Evolutionary conservation across 345 rosid genomes (phyloP), one percentile per base, ranked within the genome.

Genomic region (Citrus cavaleriei): DNA sequence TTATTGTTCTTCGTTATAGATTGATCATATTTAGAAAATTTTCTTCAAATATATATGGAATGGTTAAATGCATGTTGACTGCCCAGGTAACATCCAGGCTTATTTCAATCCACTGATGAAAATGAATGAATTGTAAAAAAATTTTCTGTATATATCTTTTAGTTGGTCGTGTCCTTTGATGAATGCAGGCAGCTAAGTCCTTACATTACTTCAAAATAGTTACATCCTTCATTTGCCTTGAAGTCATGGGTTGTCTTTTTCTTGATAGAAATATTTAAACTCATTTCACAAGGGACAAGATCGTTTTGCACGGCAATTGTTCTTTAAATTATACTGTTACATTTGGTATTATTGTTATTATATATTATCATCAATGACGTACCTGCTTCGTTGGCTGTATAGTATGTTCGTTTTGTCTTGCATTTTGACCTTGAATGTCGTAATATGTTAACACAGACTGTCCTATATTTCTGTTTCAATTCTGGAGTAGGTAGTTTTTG

Each of bases 341-440:
- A 13, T 32, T 10, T 0, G 4, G 1, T 37, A 28, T 19, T 37
- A 60, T 62, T 65, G 16, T 70, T 32, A 60, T 70, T 78, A 25
- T 68, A 57, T 78, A 25, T 74, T 49, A 70, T 30, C 54, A 66
- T 72, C 85, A 85, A 90, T 86, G 25, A 85, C 81, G 54, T 28
- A 86, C 80, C 88, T 84, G 84, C 89, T 86, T 70, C 84, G 75
- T 83, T 84, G 91, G 88, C 84, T 77, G 59, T 74, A 75, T 81
- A 28, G 66, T 77, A 73, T 76, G 61, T 75, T 64, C 27, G 27
- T 71, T 72, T 73, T 73, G n/a, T 76, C 27, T 72, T 68, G 54
- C 63, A 25, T 27, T 60, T 81, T 74, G 73, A 62, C 63, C 58
- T 65, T 42, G 76, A 28, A 27, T 63, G 37, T 25, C 37, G 22